Evolutionary conservation across 768 basidiomycete species (phyloP).

Genomic region (Panus rudis): DNA sequence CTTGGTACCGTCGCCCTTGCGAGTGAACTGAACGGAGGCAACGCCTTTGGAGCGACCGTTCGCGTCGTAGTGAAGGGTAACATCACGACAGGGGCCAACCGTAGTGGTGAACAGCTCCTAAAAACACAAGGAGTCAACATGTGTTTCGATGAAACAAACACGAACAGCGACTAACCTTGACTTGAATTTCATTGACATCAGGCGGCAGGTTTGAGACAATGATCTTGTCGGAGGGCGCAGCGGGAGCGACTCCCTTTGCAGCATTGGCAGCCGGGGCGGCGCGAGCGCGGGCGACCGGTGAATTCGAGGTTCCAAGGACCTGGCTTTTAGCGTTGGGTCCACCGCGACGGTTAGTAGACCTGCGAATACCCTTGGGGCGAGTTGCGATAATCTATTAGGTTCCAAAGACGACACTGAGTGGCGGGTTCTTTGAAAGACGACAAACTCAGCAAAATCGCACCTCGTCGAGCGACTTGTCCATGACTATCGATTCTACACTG

Average conservation of each 20-base stretch:
- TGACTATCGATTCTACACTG: constrained; percentile 30
- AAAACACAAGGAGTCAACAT: constrained; percentile 2
- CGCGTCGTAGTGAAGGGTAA: constrained; percentile 80
- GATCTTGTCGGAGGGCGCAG: constrained; percentile 65
- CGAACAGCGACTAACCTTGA: constrained; percentile 59
- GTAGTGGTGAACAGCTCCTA: constrained; percentile 93
- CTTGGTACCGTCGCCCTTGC: constrained; percentile 84
- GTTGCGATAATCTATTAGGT: constrained; percentile 55
- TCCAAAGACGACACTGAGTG: constrained; percentile 17
- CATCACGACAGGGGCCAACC: constrained; percentile 79
- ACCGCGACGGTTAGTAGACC: constrained; percentile 36
- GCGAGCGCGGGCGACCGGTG: constrained; percentile 48
- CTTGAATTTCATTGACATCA: constrained; percentile 90
- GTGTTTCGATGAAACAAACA: not conserved
- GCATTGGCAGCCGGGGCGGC: constrained; percentile 31
- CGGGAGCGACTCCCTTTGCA: constrained; percentile 32
- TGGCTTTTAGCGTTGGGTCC: constrained; percentile 52
- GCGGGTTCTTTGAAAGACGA: constrained; percentile 14
- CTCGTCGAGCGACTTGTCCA: constrained; percentile 85
- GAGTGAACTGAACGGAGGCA: constrained; percentile 80
- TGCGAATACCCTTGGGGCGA: constrained; percentile 41
- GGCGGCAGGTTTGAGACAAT: constrained; percentile 90
- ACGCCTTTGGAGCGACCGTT: constrained; percentile 86
- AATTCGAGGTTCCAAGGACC: constrained; percentile 48
- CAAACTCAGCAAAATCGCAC: constrained; percentile 35